Conservation (phyloP, 2,329 filamentous ascomycete genomes). For the Uncinocarpus reesii region DNA sequence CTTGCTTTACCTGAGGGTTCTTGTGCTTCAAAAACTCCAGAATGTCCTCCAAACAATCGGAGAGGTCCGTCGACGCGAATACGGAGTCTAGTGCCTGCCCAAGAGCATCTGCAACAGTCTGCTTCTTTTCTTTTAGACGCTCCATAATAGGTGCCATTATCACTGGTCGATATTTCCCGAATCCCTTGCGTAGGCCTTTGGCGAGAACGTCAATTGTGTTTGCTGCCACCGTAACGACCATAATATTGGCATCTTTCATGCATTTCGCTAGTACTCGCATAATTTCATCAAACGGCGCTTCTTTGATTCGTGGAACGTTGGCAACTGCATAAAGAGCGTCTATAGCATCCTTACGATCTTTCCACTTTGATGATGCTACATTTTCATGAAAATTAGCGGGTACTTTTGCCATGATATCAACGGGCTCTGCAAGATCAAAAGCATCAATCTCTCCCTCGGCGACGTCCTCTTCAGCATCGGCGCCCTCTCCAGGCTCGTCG, state of each 20-base stretch:
- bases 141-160: conserved; percentile 90
- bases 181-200: conserved; percentile 68
- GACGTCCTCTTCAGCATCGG: conserved; percentile 50
- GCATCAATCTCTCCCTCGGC: conserved; percentile 61
- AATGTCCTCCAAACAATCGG: conserved; percentile 87
- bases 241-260: conserved; percentile 98
- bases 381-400: conserved; percentile 74
- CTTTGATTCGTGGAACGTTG: conserved; percentile 84
- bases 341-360: conserved; percentile 88
- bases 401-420: conserved; percentile 74
- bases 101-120: conserved; percentile 74
- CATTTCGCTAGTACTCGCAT: conserved; percentile 76
- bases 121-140: conserved; percentile 94
- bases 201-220: conserved; percentile 85
- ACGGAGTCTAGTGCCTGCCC: conserved; percentile 70
- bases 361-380: conserved; percentile 89
- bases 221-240: conserved; percentile 84
- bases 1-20: conserved; percentile 95
- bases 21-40: conserved; percentile 78
- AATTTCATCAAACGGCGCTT: conserved; percentile 77
- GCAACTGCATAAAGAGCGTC: conserved; percentile 67
- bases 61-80: conserved; percentile 56
- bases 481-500: conserved; percentile 46
- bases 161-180: conserved; percentile 65
- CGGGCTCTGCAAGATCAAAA: conserved; percentile 72